A percentile compares a stretch with the other conserved stretches of the same genome.
phyloP scores from a whole-genome alignment of 108 stramenopile species.

The Nitzschia palea region DNA sequence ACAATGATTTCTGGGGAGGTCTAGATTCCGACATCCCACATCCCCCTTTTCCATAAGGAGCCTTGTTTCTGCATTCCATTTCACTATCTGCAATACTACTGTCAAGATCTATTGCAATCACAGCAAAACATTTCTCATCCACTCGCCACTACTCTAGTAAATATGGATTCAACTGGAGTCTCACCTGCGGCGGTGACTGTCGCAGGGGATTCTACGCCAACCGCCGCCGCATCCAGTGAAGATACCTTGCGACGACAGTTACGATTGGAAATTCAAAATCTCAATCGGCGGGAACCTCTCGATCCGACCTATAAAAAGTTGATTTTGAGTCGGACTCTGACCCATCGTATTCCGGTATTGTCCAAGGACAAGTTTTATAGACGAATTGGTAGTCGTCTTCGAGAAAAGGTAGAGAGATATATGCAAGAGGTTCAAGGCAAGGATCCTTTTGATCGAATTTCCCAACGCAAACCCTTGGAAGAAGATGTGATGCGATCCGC shows the following conservation, averaged over 20 bases:
- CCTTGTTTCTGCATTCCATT: too few relatives aligned
- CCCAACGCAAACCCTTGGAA: constrained; percentile 52
- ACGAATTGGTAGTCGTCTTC: constrained; percentile 46
- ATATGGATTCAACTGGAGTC: neutral
- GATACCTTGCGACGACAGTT: constrained; percentile 44
- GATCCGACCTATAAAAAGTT: constrained; percentile 78
- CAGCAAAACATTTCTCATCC: too few relatives aligned
- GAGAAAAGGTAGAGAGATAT: constrained; percentile 66
- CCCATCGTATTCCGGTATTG: constrained; percentile 48
- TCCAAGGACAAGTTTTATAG: constrained; percentile 53
- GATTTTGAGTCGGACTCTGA: constrained; percentile 39
- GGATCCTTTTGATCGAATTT: constrained; percentile 61
- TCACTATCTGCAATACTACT: too few relatives aligned
- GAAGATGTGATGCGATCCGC: constrained; percentile 68
- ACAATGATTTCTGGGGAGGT: too few relatives aligned
- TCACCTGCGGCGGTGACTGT: neutral
- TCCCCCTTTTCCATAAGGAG: too few relatives aligned
- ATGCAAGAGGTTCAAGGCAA: constrained; percentile 38
- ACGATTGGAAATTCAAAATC: constrained; percentile 26
- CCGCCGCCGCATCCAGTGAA: constrained; percentile 19
- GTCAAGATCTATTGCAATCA: too few relatives aligned
- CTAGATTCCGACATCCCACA: too few relatives aligned
- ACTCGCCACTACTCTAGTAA: too few relatives aligned
- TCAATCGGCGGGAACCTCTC: constrained; percentile 64
- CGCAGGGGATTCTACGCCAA: neutral